phyloP scores from a whole-genome alignment of 768 basidiomycete genomes.

The Suillus placidus region DNA sequence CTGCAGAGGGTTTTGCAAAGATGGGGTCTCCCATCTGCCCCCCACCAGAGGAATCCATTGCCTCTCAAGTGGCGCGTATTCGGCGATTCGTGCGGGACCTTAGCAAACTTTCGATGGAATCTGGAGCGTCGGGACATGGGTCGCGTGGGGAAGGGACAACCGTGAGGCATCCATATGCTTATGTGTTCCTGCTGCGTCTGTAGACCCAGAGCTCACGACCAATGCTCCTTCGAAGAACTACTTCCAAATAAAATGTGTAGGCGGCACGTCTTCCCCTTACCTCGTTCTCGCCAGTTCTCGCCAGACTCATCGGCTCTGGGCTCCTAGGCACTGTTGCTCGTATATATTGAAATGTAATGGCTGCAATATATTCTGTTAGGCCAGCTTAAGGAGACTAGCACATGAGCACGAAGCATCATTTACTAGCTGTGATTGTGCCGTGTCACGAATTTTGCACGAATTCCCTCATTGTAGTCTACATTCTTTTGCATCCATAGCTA shows the following conservation, averaged over 20 bases:
- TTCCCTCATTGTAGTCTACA: too few relatives aligned
- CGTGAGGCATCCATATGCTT: constrained; percentile 67
- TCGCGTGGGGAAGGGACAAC: constrained; percentile 70
- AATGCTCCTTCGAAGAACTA: constrained; percentile 54
- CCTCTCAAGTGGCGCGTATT: constrained; percentile 40
- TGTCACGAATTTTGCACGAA: too few relatives aligned
- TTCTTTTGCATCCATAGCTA: too few relatives aligned
- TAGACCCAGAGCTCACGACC: not conserved
- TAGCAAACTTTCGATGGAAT: constrained; percentile 59
- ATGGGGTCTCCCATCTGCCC: constrained; percentile 49
- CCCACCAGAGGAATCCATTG: constrained; percentile 36
- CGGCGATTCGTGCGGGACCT: constrained; percentile 41
- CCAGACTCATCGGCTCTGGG: too few relatives aligned
- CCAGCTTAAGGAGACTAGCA: too few relatives aligned
- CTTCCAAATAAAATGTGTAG: constrained; percentile 64
- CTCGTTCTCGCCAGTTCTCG: constrained; percentile 58
- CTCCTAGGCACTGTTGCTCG: too few relatives aligned
- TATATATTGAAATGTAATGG: too few relatives aligned
- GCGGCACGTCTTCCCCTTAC: constrained; percentile 66
- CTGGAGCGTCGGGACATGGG: constrained; percentile 74
- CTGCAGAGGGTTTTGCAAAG: constrained; percentile 50
- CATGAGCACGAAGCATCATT: too few relatives aligned
- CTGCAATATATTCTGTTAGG: too few relatives aligned
- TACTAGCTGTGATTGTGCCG: too few relatives aligned
- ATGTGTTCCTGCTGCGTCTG: constrained; percentile 21